A percentile compares a stretch with the other conserved stretches of the same genome.
phyloP scores from a whole-genome alignment of 495 filamentous ascomycete species.

The Talaromyces ruber region DNA sequence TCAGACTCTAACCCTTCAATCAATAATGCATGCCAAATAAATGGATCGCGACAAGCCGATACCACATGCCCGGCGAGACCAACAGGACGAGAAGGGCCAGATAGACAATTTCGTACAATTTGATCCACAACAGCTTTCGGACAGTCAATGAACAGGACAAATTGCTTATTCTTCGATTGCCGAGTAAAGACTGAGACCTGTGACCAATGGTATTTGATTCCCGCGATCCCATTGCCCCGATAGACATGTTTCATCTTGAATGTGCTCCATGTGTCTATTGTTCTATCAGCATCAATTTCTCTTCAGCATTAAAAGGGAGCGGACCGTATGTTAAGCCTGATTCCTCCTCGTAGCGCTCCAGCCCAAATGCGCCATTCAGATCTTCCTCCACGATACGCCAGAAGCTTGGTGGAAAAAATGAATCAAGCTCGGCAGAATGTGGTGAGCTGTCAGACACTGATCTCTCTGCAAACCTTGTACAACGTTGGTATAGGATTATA shows the following conservation, averaged over 20 bases:
- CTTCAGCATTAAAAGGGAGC: not conserved
- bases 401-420: conserved; percentile 9
- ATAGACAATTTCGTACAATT: not conserved
- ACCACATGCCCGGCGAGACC: not conserved
- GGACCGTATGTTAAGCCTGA: not conserved
- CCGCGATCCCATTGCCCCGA: not conserved
- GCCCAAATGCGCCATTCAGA: conserved; percentile 13
- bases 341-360: not conserved
- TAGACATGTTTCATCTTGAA: conserved; percentile 10
- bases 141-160: conserved; percentile 6
- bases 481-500: not conserved
- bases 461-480: not conserved
- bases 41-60: conserved; percentile 10
- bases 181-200: conserved; percentile 7
- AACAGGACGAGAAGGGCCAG: not conserved
- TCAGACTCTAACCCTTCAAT: conserved; percentile 5
- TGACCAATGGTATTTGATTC: conserved; percentile 6
- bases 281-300: not conserved
- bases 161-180: not conserved
- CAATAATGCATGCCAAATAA: conserved; percentile 13
- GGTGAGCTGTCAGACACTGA: not conserved
- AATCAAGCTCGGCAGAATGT: not conserved
- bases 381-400: conserved; percentile 36
- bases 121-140: not conserved
- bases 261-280: conserved; percentile 9